These are phyloP conservation scores for Nakazawaea peltata DNA, from an alignment of 805 yeast species.

Conservation along the genomic window DNA sequence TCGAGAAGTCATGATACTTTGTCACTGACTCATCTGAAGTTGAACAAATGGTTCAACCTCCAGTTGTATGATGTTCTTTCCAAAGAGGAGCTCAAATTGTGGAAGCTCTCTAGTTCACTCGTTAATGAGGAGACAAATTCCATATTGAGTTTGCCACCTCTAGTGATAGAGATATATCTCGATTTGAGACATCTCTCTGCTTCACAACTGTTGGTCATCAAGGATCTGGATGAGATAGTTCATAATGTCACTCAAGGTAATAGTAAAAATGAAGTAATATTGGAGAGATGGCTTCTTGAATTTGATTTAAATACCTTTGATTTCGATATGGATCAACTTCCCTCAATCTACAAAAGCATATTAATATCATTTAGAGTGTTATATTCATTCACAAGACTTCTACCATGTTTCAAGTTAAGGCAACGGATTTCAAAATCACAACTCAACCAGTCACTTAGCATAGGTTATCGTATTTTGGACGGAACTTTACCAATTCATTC, in stretches of 20 bases:
- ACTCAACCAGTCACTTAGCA: conserved; percentile 27
- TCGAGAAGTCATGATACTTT: conserved; percentile 26
- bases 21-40: conserved; percentile 16
- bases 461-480: conserved; percentile 61
- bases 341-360: conserved; percentile 65
- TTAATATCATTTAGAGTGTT: conserved; percentile 68
- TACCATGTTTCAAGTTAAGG: conserved; percentile 64
- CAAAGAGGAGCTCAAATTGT: conserved; percentile 52
- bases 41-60: conserved; percentile 59
- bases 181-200: conserved; percentile 53
- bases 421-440: conserved; percentile 29
- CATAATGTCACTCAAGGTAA: conserved; percentile 56
- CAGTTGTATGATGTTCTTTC: conserved; percentile 30
- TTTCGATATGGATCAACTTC: conserved; percentile 38
- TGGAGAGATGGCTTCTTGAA: conserved; percentile 91
- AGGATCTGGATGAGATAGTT: conserved; percentile 35
- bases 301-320: conserved; percentile 44
- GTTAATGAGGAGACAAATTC: conserved; percentile 21
- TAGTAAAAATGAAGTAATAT: conserved; percentile 74
- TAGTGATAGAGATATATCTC: conserved; percentile 77
- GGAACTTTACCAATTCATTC: conserved; percentile 75
- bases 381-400: conserved; percentile 52
- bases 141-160: conserved; percentile 53
- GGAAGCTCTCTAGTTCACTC: conserved; percentile 33
- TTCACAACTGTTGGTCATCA: conserved; percentile 50